These are phyloP conservation scores for Lachnellula suecica DNA, from an alignment of 2,329 filamentous ascomycete genomes.

Conservation along the genomic window DNA sequence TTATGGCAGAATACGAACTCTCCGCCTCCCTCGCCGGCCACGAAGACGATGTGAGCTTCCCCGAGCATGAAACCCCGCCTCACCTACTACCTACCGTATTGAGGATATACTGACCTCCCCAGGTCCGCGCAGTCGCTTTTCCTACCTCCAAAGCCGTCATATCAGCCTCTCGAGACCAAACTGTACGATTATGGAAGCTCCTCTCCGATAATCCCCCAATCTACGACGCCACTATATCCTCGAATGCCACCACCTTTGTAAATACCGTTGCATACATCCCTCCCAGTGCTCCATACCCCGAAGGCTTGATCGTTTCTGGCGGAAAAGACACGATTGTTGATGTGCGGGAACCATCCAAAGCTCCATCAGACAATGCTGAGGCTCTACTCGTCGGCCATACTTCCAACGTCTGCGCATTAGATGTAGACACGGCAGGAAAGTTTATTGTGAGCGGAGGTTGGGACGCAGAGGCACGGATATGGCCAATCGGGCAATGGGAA, in stretches of 20 bases:
- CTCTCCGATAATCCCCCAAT: slow-evolving; percentile 62
- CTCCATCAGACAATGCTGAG: slow-evolving; percentile 74
- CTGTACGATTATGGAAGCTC: slow-evolving; percentile 82
- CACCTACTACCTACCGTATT: slow-evolving; percentile 5
- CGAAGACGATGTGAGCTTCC: slow-evolving; percentile 80
- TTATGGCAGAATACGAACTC: slow-evolving; percentile 86
- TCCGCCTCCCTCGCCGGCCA: slow-evolving; percentile 88
- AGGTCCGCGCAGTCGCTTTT: slow-evolving; percentile 88
- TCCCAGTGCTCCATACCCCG: slow-evolving; percentile 62
- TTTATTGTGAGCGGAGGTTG: slow-evolving; percentile 90
- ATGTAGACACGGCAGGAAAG: slow-evolving; percentile 69
- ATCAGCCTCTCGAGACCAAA: slow-evolving; percentile 89
- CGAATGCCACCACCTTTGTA: slow-evolving; percentile 81
- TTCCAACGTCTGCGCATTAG: slow-evolving; percentile 84
- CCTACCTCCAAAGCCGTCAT: slow-evolving; percentile 70
- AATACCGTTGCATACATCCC: slow-evolving; percentile 80
- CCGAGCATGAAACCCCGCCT: slow-evolving; percentile 6
- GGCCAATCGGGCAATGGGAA: slow-evolving; percentile 86
- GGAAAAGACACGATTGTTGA: slow-evolving; percentile 94
- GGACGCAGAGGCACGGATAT: slow-evolving; percentile 86
- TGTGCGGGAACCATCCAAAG: slow-evolving; percentile 69
- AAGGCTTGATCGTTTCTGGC: slow-evolving; percentile 82
- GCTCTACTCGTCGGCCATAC: slow-evolving; percentile 83
- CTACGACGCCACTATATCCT: slow-evolving; percentile 77
- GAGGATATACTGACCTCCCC: slow-evolving; percentile 5